Evolutionary conservation across 2,329 filamentous ascomycete species (phyloP).

Genomic region (Botrytis fragariae): DNA sequence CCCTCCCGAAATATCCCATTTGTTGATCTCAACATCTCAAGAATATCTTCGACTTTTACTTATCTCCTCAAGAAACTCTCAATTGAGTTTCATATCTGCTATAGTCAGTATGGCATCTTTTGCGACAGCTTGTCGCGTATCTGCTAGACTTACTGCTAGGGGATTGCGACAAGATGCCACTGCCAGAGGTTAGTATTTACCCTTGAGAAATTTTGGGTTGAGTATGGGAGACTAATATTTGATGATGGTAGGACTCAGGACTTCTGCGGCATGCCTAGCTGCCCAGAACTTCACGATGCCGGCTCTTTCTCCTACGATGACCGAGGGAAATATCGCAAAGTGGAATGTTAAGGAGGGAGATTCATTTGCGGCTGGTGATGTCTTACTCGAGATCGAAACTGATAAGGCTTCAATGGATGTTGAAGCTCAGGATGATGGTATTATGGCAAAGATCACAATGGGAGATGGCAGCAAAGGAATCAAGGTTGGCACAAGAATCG

Average conservation of each 20-base stretch:
- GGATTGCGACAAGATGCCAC: slow-evolving; percentile 53
- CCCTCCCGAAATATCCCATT: slow-evolving; percentile 25
- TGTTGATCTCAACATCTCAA: slow-evolving; percentile 25
- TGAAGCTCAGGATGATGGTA: slow-evolving; percentile 85
- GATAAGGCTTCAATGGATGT: slow-evolving; percentile 96
- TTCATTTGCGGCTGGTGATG: slow-evolving; percentile 76
- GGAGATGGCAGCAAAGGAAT: slow-evolving; percentile 72
- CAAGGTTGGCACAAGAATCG: slow-evolving; percentile 77
- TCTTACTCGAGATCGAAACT: slow-evolving; percentile 88
- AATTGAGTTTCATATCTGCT: slow-evolving; percentile 33
- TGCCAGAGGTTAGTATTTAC: slow-evolving; percentile 53
- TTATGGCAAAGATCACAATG: slow-evolving; percentile 78
- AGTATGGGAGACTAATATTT: slow-evolving; percentile 11
- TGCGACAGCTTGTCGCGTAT: slow-evolving; percentile 61
- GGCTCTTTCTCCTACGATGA: slow-evolving; percentile 89
- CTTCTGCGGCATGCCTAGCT: slow-evolving; percentile 61
- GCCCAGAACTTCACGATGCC: slow-evolving; percentile 91
- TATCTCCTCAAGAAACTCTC: slow-evolving; percentile 28
- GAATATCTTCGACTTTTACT: slow-evolving; percentile 23
- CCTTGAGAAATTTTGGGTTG: slow-evolving; percentile 20
- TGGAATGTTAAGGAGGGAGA: slow-evolving; percentile 91
- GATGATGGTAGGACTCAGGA: slow-evolving; percentile 57
- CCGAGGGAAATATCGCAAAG: slow-evolving; percentile 80
- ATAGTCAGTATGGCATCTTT: slow-evolving; percentile 61
- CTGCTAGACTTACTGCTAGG: slow-evolving; percentile 56